Evolutionary conservation across 208 protist species (phyloP).

Genomic region (Vickermania ingenoplastis): DNA sequence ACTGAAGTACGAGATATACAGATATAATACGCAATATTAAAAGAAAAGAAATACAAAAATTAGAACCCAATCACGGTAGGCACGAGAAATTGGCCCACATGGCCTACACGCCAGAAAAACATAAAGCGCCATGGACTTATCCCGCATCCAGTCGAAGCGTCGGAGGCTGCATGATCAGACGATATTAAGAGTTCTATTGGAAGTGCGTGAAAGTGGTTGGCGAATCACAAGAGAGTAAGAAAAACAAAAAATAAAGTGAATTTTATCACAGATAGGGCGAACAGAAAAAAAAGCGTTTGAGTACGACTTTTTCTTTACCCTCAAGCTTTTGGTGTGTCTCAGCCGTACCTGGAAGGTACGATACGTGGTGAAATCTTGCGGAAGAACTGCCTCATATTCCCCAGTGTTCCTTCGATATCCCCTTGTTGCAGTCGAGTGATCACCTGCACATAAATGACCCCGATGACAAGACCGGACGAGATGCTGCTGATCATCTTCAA

Average conservation of each 20-base stretch:
- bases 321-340: neutral
- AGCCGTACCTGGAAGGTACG: neutral
- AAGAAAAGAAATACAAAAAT: too few species aligned
- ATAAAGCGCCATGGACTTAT: too few species aligned
- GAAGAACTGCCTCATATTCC: neutral
- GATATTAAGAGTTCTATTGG: too few species aligned
- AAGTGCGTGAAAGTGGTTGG: too few species aligned
- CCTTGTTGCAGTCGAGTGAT: slow-evolving; percentile 47
- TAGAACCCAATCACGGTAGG: too few species aligned
- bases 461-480: slow-evolving; percentile 28
- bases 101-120: too few species aligned
- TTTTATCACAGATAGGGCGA: neutral
- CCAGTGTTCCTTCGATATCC: neutral
- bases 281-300: neutral
- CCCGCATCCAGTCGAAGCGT: too few species aligned
- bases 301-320: neutral
- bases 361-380: neutral
- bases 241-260: slow-evolving; percentile 2
- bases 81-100: too few species aligned
- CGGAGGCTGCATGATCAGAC: too few species aligned
- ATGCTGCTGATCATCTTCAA: slow-evolving; percentile 15
- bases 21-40: neutral
- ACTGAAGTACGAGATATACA: too few species aligned
- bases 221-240: too few species aligned
- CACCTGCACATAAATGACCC: slow-evolving; percentile 45